Evolutionary conservation across 148 eudicot species (phyloP).

Genomic region (Rhododendron kiyosumense): DNA sequence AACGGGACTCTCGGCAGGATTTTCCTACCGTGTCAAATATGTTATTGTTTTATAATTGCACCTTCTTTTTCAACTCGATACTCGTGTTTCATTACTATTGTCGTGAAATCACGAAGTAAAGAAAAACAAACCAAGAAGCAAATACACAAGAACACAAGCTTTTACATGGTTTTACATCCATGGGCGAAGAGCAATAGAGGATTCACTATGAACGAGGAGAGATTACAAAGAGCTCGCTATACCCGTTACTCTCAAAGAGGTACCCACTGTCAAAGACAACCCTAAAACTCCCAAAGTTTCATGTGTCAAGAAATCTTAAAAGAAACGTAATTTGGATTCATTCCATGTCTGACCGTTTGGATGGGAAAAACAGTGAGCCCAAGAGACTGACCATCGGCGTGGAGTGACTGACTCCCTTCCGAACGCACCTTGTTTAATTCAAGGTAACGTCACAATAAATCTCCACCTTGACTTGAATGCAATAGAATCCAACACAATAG

Average conservation of each 20-base stretch:
- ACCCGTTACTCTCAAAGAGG: neutral
- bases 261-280: neutral
- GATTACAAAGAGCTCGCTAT: neutral
- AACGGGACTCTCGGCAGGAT: neutral
- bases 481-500: neutral
- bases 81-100: neutral
- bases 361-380: neutral
- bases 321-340: neutral
- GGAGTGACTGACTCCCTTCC: neutral
- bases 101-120: neutral
- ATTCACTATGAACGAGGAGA: neutral
- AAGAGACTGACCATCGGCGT: neutral
- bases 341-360: neutral
- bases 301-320: neutral
- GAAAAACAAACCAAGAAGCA: neutral
- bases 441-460: neutral
- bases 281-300: neutral
- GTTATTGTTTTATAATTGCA: slow-evolving; percentile 2
- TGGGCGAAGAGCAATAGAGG: neutral
- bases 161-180: neutral
- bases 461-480: neutral
- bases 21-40: neutral
- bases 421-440: neutral
- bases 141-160: neutral
- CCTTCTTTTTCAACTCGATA: neutral